Percentiles rank a stretch among this genome's conserved stretches.
Evolutionary conservation across 257 asterid genomes (phyloP).

Genomic region (Solanum rostratum): DNA sequence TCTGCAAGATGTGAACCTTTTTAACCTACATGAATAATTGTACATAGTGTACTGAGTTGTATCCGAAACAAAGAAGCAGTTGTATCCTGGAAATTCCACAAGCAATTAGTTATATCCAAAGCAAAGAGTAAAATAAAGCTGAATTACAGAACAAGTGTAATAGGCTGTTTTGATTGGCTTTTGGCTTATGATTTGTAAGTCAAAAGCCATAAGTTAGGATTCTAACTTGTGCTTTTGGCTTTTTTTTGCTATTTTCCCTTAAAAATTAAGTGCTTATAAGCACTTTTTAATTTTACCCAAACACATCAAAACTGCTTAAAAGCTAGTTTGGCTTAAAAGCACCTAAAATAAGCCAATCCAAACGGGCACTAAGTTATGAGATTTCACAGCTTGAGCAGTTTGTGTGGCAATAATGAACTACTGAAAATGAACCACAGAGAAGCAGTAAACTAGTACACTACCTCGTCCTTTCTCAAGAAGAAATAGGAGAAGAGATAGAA

Average conservation of each 20-base stretch:
- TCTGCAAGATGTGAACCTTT: background rate
- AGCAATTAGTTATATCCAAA: background rate
- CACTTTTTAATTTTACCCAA: too few relatives aligned
- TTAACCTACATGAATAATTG: background rate
- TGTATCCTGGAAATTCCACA: background rate
- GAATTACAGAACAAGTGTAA: background rate
- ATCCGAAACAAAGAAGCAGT: background rate
- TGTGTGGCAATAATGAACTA: background rate
- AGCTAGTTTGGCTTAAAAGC: too few relatives aligned
- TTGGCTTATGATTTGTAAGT: too few relatives aligned
- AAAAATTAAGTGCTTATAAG: too few relatives aligned
- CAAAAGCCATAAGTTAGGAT: too few relatives aligned
- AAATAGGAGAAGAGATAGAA: background rate
- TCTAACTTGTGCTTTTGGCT: too few relatives aligned
- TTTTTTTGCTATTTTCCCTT: too few relatives aligned
- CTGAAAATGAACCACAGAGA: background rate
- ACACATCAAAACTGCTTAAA: too few relatives aligned
- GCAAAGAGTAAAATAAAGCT: background rate
- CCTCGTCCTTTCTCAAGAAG: background rate
- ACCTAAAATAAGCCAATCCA: too few relatives aligned
- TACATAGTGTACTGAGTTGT: background rate
- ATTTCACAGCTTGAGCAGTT: background rate
- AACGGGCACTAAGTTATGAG: background rate
- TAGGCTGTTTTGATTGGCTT: too few relatives aligned
- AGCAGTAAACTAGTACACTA: background rate